Base-by-base conservation (phyloP, 2,329 filamentous ascomycete genomes). In the Fusarium torreyae region DNA sequence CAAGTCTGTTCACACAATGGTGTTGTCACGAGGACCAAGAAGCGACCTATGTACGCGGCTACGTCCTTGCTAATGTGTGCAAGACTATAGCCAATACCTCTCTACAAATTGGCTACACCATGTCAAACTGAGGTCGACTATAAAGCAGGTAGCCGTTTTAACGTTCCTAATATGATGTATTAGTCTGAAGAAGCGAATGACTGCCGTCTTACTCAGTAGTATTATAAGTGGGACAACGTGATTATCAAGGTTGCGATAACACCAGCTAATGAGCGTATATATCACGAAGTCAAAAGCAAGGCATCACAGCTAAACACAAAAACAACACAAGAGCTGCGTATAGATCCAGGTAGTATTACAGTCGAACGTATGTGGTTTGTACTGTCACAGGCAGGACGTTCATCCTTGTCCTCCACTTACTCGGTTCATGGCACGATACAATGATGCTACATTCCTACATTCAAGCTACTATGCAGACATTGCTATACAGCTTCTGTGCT, bases 281-380 rank as follows among this genome's bases (percentile, higher is more conserved):
- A 42, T 3, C 8, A 34, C 28, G 6, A 3, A 34, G 44, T n/a
- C 56, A 24, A 44, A 34, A 28, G 45, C 15, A 38, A 38, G 43
- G 40, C 26, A 46, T 63, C 22, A 59, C 22, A n/a, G 38, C n/a
- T 33, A 26, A 17, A 46, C 46, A 55, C 18, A 44, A 55, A 33
- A 20, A 18, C 24, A 38, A 17, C 31, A 14, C 24, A 38, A 17
- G 20, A 31, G 2, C 14, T 34, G 28, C 50, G 28, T 43, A 48
- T 22, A 34, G 33, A 31, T 5, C 8, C 6, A 36, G 15, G 17
- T 9, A 36, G 15, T 33, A 22, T 31, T 63, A 33, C 17, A 42
- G 14, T 14, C 33, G 31, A 63, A 43, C 38, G 14, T 28, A 38
- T 38, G 31, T 26, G 34, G 54, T 26, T 34, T 17, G 11, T 17